These are phyloP conservation scores for Saccharomycopsis synnaedendra DNA, from an alignment of 805 yeast genomes.

Conservation along the genomic window DNA sequence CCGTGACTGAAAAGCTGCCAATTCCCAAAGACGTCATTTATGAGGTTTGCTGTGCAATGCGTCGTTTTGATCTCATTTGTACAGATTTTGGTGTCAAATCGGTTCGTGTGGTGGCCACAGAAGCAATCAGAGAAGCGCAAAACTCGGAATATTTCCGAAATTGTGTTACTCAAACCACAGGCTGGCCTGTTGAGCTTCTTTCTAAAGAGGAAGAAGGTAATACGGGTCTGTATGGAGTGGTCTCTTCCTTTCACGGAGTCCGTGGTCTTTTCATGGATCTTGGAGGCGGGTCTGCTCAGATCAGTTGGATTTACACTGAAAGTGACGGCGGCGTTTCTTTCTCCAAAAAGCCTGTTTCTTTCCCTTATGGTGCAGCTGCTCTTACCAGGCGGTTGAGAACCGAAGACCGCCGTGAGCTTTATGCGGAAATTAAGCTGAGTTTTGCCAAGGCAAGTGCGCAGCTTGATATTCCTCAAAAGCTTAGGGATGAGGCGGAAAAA, in stretches of 20 bases:
- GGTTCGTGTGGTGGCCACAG: conserved; percentile 62
- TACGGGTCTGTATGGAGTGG: conserved; percentile 63
- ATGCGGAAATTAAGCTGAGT: conserved; percentile 41
- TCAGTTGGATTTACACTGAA: conserved; percentile 55
- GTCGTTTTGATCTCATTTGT: conserved; percentile 58
- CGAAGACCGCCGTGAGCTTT: conserved; percentile 39
- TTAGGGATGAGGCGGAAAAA: conserved; percentile 36
- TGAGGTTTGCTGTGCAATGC: conserved; percentile 53
- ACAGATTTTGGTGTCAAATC: conserved; percentile 63
- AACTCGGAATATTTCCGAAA: conserved; percentile 49
- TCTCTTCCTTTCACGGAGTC: conserved; percentile 56
- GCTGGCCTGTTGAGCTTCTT: conserved; percentile 53
- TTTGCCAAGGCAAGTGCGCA: conserved; percentile 37
- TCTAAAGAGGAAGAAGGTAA: conserved; percentile 55
- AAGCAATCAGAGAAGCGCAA: conserved; percentile 60
- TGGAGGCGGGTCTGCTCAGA: conserved; percentile 61
- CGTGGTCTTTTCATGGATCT: conserved; percentile 63
- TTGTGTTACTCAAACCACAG: conserved; percentile 44
- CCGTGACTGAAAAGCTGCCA: conserved; percentile 30
- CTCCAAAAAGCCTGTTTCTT: conserved; percentile 45
- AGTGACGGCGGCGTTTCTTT: conserved; percentile 40
- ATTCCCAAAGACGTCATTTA: conserved; percentile 45
- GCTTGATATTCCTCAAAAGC: conserved; percentile 40
- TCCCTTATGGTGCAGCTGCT: conserved; percentile 70
- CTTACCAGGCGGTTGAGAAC: conserved; percentile 41